Conservation (phyloP, 306 rosid genomes). For the Cicer bijugum region DNA sequence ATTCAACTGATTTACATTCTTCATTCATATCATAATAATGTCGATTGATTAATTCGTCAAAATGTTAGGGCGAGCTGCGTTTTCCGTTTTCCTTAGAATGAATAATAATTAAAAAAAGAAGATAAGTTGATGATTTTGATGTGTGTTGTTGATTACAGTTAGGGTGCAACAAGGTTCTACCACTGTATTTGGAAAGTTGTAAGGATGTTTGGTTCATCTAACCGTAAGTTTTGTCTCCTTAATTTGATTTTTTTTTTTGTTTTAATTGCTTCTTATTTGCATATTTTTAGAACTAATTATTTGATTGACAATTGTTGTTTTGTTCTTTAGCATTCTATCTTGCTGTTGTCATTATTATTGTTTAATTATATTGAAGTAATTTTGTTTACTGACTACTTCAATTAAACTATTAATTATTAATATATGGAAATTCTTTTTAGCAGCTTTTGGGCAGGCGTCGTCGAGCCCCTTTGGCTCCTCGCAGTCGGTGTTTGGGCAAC, state of each 20-base stretch:
- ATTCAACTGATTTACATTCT: background rate
- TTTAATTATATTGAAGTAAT: background rate
- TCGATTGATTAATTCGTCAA: background rate
- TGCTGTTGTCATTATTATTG: background rate
- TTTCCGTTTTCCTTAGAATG: background rate
- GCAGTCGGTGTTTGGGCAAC: conserved; percentile 82
- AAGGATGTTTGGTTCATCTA: conserved; percentile 77
- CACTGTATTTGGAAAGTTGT: conserved; percentile 29
- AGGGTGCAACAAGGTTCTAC: conserved; percentile 11
- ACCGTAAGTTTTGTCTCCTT: conserved; percentile 60
- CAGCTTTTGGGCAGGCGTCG: conserved; percentile 96
- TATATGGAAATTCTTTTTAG: conserved; percentile 29
- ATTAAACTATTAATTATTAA: conserved; percentile 11
- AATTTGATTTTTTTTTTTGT: conserved; percentile 15
- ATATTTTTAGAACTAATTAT: background rate
- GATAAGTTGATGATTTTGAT: conserved; percentile 1
- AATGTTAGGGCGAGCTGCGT: background rate
- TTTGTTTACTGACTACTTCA: conserved; percentile 20
- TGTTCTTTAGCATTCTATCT: conserved; percentile 1
- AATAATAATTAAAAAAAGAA: background rate
- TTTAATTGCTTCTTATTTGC: background rate
- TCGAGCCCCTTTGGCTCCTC: conserved; percentile 77
- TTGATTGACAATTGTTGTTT: conserved; percentile 21
- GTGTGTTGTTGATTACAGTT: conserved; percentile 37
- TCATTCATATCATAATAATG: background rate